Percentiles rank a stretch among this genome's conserved stretches.
Evolutionary conservation across 73 alveolate genomes (phyloP).

Genomic region (Blepharisma japonicum): DNA sequence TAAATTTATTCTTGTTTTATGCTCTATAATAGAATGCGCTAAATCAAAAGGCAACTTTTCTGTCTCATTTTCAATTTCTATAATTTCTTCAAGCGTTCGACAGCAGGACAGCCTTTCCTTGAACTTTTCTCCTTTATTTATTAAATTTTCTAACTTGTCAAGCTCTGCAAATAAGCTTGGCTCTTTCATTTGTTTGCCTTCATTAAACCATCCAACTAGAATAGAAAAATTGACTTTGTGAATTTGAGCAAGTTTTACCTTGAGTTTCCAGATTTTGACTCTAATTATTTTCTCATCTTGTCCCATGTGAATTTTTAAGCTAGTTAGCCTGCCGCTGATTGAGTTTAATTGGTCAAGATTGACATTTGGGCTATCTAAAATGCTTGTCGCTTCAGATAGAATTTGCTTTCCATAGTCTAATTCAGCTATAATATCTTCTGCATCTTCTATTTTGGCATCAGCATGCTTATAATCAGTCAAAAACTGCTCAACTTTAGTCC

Average conservation of each 20-base stretch:
- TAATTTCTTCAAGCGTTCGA: not conserved
- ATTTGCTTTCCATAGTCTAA: not conserved
- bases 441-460: slow-evolving; percentile 24
- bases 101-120: slow-evolving; percentile 5
- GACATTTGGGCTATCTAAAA: not conserved
- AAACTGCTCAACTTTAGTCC: slow-evolving; percentile 28
- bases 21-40: slow-evolving; percentile 21
- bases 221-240: slow-evolving; percentile 14
- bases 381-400: slow-evolving; percentile 2
- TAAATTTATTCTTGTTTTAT: slow-evolving; percentile 8
- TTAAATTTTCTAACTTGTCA: not conserved
- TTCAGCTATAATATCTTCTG: slow-evolving; percentile 9
- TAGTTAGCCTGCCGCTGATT: not conserved
- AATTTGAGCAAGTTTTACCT: not conserved
- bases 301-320: not conserved
- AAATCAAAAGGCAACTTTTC: slow-evolving; percentile 25
- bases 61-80: slow-evolving; percentile 6
- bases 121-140: slow-evolving; percentile 8
- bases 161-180: not conserved
- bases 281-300: not conserved
- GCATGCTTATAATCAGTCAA: not conserved
- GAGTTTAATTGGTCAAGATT: not conserved
- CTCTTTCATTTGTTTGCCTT: slow-evolving; percentile 27
- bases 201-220: slow-evolving; percentile 20
- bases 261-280: slow-evolving; percentile 15